Evolutionary conservation across 352 stramenopile genomes (phyloP).

Genomic region (Pythium aquatile): DNA sequence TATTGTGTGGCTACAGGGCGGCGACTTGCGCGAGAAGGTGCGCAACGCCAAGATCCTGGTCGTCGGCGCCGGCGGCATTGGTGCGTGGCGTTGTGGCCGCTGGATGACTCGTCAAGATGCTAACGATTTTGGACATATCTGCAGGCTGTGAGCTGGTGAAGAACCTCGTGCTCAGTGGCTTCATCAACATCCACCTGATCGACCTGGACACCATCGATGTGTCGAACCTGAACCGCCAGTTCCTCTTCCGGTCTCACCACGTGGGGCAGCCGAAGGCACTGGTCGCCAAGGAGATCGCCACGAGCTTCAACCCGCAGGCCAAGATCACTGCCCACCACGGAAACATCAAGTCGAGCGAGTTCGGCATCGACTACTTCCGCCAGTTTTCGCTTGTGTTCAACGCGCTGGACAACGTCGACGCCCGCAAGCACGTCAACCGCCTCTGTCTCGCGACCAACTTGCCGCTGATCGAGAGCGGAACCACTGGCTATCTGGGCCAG

Average conservation of each 20-base stretch:
- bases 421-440: constrained; percentile 98
- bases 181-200: constrained; percentile 92
- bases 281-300: constrained; percentile 75
- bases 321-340: constrained; percentile 95
- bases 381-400: constrained; percentile 99
- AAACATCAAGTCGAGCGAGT: constrained; percentile 95
- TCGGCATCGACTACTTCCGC: constrained; percentile 94
- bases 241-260: constrained; percentile 98
- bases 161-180: constrained; percentile 97
- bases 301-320: constrained; percentile 86
- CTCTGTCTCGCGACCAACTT: constrained; percentile 92
- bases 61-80: constrained; percentile 98
- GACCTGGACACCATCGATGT: constrained; percentile 99
- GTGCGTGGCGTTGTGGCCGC: constrained; percentile 30
- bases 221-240: constrained; percentile 99
- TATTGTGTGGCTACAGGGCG: constrained; percentile 34
- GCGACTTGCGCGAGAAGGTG: constrained; percentile 66
- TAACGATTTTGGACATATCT: neutral
- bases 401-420: constrained; percentile 99
- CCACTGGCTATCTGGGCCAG: constrained; percentile 98
- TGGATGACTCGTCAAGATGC: neutral
- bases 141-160: constrained; percentile 98
- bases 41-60: constrained; percentile 91
- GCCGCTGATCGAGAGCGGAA: constrained; percentile 97
- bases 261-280: constrained; percentile 97